Conservation (phyloP, 2,329 filamentous ascomycete species). For the Teratosphaeria nubilosa region DNA sequence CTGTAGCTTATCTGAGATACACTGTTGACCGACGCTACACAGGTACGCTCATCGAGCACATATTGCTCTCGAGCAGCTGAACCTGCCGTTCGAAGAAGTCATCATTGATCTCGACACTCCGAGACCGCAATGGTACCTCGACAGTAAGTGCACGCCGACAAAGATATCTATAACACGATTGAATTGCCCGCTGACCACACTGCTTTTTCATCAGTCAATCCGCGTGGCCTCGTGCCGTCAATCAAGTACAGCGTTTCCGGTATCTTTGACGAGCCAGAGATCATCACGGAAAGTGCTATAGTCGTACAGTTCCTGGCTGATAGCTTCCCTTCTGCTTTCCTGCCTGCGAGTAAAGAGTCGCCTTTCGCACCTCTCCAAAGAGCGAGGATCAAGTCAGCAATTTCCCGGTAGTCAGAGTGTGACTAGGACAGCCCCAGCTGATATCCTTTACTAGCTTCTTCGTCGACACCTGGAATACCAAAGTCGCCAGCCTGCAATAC, state of each 20-base stretch:
- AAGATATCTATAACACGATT: not conserved
- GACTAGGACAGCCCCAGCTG: not conserved
- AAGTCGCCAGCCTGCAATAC: constrained; percentile 43
- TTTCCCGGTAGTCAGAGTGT: constrained; percentile 51
- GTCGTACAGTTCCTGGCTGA: constrained; percentile 65
- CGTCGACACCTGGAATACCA: constrained; percentile 42
- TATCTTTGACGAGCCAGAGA: constrained; percentile 37
- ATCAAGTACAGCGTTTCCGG: constrained; percentile 50
- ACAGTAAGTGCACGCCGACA: not conserved
- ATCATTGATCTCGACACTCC: constrained; percentile 58
- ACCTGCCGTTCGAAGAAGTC: constrained; percentile 24
- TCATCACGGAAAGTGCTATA: constrained; percentile 63
- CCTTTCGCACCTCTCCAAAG: constrained; percentile 50
- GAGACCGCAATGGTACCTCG: constrained; percentile 61
- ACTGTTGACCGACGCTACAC: not conserved
- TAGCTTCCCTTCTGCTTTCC: constrained; percentile 55
- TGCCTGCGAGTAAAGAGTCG: constrained; percentile 45
- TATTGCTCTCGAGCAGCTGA: constrained; percentile 23
- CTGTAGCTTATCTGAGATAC: not conserved
- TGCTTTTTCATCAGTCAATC: constrained; percentile 49
- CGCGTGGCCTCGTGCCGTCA: constrained; percentile 65
- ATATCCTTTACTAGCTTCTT: not conserved
- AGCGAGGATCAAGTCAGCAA: constrained; percentile 48
- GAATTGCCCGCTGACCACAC: not conserved
- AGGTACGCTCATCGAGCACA: constrained; percentile 59